Base-by-base conservation (phyloP, 306 rosid species). In the Corylus heterophylla region DNA sequence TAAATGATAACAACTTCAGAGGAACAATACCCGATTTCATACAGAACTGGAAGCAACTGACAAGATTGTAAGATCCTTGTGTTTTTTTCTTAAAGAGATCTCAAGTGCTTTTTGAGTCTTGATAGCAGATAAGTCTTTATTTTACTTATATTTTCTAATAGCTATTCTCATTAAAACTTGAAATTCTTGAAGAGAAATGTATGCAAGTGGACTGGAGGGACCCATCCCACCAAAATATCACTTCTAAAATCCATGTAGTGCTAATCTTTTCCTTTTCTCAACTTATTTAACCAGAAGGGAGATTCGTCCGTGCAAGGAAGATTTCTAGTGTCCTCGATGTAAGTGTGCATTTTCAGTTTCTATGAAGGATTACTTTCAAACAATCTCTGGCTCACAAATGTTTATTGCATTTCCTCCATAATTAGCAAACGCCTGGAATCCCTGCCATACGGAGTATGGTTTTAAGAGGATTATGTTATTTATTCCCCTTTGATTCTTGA, bases 21-120 rank as follows among this genome's bases (percentile, higher is more conserved):
- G 97, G 98, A 79, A 77, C 81, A 55, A 86, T 94, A 74, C 98
- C 98, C 1, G 86, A 82, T 71, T 92, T 90, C 84, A 85, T 92
- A 81, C 92, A 89, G 87, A 89, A 84, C 12, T 92, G 96, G 97
- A 85, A 75, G 76, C 83, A 35, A 75, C 92, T 93, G 39, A 1
- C 58, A 14, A 88, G 92, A 92, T 78, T 93, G 97, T 93, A 88
- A 87, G 98, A 80, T 82, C 55, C 67, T 72, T 55, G 22, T 85
- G 74, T 64, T 71, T 72, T 22, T 78, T 47, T 31, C 50, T 44
- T 51, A 51, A 2, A 56, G 68, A 47, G 47, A 82, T 82, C 22
- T 22, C 22, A 22, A 22, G 22, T 22, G 22, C 22, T 0, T 22
- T 22, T 22, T 22, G 22, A 22, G 22, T 22, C 22, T 22, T 22